Base-by-base conservation (phyloP, 2,329 filamentous ascomycete species). In the Fusarium sp. region DNA sequence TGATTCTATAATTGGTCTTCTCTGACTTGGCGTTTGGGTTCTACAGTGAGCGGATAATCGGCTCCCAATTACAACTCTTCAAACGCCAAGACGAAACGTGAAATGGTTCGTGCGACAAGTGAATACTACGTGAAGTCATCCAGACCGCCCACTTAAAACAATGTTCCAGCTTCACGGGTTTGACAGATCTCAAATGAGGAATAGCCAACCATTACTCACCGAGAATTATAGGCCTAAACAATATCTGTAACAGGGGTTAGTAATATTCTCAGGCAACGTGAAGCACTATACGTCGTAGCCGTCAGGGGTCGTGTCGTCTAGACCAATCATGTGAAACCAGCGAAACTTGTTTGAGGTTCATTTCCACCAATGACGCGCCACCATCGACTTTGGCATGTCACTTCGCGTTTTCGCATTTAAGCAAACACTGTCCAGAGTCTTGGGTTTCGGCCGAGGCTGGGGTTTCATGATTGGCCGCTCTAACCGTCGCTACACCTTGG, bases 41-140 rank as follows among this genome's bases (percentile, higher is more conserved):
- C 3, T n/a, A 17, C n/a, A 20, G 48, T 36, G 39, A 48, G 48
- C 63, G 63, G 63, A 26, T 66, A 66, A 48, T 66, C 58, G 47
- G 48, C 56, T 50, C 8, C 32, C 35, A 36, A 30, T 63, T 2
- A n/a, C 30, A 12, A 39, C 35, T 38, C 42, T 50, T 56, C 41
- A 70, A 70, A 66, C 68, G 53, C 68, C 68, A 70, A 70, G 68
- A 20, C 68, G 61, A 70, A 53, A 70, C 68, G 38, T n/a, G 24
- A 24, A 30, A 54, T 24, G 68, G 69, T 53, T n/a, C 48, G 35
- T 44, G 53, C 47, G 48, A 70, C 42, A 3, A 28, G n/a, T 15
- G 22, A 30, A 63, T 41, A 20, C n/a, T 24, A 39, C 44, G 2
- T 18, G 10, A 50, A 64, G 54, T 61, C 45, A 22, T 24, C 30